Conservation (phyloP, 192 early-diverging fungal species). For the Jimgerdemannia flammicorona region DNA sequence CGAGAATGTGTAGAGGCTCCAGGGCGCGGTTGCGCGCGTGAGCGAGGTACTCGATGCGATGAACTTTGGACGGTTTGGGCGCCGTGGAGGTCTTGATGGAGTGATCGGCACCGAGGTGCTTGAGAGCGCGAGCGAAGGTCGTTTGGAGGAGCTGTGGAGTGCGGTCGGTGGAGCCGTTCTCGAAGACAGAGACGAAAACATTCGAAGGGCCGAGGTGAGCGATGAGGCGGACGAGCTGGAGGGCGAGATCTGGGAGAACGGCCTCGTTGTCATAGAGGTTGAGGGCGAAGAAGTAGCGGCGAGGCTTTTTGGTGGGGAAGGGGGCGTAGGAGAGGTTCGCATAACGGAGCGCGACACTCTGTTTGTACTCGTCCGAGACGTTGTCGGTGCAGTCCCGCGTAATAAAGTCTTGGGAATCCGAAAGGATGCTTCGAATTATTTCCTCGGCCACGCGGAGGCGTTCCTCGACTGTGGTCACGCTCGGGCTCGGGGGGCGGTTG, state of each 20-base stretch:
- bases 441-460: no score
- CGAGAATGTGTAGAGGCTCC: constrained; percentile 26
- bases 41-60: constrained; percentile 47
- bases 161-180: constrained; percentile 38
- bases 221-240: constrained; percentile 29
- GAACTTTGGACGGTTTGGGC: constrained; percentile 5
- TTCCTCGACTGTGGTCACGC: no score
- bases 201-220: constrained; percentile 26
- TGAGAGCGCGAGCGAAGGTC: constrained; percentile 12
- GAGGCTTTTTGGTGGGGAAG: neutral
- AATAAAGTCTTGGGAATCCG: neutral
- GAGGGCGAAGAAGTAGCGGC: constrained; percentile 17
- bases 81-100: constrained; percentile 13
- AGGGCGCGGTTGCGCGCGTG: constrained; percentile 38
- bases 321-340: neutral
- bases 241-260: constrained; percentile 36
- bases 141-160: constrained; percentile 31
- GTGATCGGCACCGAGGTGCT: constrained; percentile 24
- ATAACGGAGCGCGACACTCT: neutral
- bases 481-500: no score
- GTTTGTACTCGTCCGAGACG: neutral
- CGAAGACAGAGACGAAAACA: constrained; percentile 41
- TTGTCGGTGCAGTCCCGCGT: neutral
- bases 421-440: no score
- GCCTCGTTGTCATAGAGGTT: constrained; percentile 39